Conservation (phyloP, 192 early-diverging fungal species). For the Coemansia sp. region DNA sequence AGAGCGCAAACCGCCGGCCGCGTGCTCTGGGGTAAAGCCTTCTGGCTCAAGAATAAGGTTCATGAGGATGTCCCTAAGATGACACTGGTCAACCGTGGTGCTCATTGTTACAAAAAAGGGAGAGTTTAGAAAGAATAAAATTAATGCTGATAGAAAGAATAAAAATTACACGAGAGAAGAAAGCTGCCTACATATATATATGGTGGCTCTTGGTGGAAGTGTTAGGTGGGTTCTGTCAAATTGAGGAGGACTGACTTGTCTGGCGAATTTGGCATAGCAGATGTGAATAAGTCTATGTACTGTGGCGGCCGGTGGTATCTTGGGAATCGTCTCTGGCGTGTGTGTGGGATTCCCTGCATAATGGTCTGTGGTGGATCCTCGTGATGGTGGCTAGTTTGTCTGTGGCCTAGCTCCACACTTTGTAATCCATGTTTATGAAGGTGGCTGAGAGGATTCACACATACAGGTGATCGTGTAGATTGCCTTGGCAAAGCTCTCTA, state of each 20-base stretch:
- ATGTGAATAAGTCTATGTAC: background rate
- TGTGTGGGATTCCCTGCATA: too few species aligned
- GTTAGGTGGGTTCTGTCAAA: background rate
- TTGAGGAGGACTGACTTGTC: background rate
- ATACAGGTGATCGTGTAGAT: too few species aligned
- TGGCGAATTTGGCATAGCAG: background rate
- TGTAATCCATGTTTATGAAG: too few species aligned
- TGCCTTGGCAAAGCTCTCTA: slow-evolving; percentile 65
- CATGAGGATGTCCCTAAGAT: slow-evolving; percentile 65
- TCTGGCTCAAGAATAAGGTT: slow-evolving; percentile 64
- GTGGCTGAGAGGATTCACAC: too few species aligned
- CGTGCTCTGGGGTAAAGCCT: slow-evolving; percentile 64
- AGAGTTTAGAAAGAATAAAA: background rate
- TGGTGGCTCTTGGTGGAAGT: background rate
- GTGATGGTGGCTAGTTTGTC: too few species aligned
- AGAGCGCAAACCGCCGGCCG: slow-evolving; percentile 59
- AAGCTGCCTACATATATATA: background rate
- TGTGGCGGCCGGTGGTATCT: background rate
- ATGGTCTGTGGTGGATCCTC: too few species aligned
- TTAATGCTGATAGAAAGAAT: background rate
- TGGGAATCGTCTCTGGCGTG: too few species aligned
- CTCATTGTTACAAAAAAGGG: background rate
- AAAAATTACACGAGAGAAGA: background rate
- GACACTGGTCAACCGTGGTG: slow-evolving; percentile 1
- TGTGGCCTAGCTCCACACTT: too few species aligned